A percentile compares a stretch with the other conserved stretches of the same genome.
Evolutionary conservation across 345 rosid species (phyloP).

Genomic region (Adansonia digitata): DNA sequence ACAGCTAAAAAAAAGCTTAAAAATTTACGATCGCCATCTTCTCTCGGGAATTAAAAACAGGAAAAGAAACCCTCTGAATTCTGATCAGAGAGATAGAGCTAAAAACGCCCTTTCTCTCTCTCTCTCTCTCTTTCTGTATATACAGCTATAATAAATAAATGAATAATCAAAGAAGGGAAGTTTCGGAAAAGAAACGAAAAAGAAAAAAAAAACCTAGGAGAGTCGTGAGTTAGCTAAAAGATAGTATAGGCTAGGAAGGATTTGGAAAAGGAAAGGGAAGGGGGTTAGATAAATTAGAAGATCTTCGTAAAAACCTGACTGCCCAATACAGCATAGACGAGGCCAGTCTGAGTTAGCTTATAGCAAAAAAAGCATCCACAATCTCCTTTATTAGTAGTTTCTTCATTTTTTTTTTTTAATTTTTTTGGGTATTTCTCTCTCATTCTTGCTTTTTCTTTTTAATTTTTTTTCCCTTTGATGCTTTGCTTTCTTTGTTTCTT

Average conservation of each 20-base stretch:
- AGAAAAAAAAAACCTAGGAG: constrained; percentile 25
- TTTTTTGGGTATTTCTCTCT: neutral
- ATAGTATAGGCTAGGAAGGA: constrained; percentile 3
- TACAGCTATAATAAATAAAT: neutral
- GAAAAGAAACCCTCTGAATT: neutral
- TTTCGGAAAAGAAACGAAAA: constrained; percentile 10
- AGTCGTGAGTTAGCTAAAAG: constrained; percentile 8
- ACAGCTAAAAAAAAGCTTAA: neutral
- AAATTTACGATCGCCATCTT: constrained; percentile 6
- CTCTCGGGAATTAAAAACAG: neutral
- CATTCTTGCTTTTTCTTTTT: constrained; percentile 25
- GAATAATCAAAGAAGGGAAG: constrained; percentile 12
- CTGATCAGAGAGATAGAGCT: neutral
- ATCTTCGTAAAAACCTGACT: constrained; percentile 19
- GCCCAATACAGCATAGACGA: constrained; percentile 48
- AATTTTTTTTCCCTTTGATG: neutral
- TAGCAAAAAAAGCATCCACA: constrained; percentile 43
- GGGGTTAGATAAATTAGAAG: constrained; percentile 4
- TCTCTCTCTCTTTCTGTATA: neutral
- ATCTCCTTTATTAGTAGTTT: constrained; percentile 17
- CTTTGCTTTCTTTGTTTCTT: constrained; percentile 18
- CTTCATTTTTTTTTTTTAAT: neutral
- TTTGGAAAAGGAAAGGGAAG: constrained; percentile 9
- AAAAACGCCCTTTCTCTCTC: neutral
- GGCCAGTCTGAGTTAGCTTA: constrained; percentile 41